Evolutionary conservation across 129 eudicot species (phyloP).

Genomic region (Oenanthe sinensis): DNA sequence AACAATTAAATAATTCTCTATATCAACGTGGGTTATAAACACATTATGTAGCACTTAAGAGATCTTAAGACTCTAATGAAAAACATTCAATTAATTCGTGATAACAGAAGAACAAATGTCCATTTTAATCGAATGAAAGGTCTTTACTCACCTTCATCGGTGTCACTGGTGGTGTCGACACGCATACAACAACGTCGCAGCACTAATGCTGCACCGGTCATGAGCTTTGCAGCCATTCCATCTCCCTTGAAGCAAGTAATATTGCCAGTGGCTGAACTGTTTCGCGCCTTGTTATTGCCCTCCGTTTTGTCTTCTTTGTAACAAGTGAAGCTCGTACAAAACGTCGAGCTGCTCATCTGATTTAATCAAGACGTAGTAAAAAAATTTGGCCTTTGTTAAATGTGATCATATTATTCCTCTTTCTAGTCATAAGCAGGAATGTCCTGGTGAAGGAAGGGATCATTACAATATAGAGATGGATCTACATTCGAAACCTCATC

Average conservation of each 20-base stretch:
- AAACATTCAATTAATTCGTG: not conserved
- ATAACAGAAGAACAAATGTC: no score
- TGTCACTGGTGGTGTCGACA: slow-evolving; percentile 18
- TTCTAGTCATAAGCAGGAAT: no score
- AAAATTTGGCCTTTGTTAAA: not conserved
- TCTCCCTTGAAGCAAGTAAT: not conserved
- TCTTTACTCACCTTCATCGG: slow-evolving; percentile 7
- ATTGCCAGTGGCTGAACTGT: not conserved
- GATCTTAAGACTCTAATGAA: not conserved
- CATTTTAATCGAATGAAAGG: not conserved
- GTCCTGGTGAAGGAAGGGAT: not conserved
- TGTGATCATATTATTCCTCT: not conserved
- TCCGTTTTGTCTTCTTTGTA: not conserved
- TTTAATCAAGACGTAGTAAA: not conserved
- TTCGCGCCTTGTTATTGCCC: not conserved
- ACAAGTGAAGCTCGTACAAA: not conserved
- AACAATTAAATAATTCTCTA: no score
- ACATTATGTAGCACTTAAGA: no score
- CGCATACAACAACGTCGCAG: slow-evolving; percentile 25
- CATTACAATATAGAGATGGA: not conserved
- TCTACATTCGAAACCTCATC: no score
- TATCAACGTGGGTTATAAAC: no score
- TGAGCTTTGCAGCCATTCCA: slow-evolving; percentile 15
- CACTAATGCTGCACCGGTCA: slow-evolving; percentile 12
- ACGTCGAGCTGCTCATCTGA: not conserved